These are phyloP conservation scores for Heterobasidion annosum DNA, from an alignment of 1,284 basidiomycete species.

Conservation along the genomic window DNA sequence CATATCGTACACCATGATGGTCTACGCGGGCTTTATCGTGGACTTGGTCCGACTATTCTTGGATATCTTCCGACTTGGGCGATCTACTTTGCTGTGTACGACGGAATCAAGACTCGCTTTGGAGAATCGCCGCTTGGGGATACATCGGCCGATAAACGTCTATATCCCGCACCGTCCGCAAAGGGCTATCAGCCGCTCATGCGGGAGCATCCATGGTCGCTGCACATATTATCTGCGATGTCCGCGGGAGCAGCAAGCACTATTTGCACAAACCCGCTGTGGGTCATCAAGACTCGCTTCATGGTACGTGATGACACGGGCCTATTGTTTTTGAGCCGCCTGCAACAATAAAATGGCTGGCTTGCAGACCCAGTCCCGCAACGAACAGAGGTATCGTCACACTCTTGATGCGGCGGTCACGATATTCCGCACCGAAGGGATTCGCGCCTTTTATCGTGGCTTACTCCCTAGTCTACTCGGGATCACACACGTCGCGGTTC, in stretches of 20 bases:
- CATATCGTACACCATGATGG: constrained; percentile 71
- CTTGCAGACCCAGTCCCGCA: constrained; percentile 65
- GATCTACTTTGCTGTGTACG: constrained; percentile 97
- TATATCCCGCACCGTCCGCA: constrained; percentile 74
- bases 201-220: constrained; percentile 71
- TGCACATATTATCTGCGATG: constrained; percentile 92
- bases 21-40: constrained; percentile 83
- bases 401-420: constrained; percentile 81
- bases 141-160: constrained; percentile 17
- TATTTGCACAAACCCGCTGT: constrained; percentile 85
- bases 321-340: neutral
- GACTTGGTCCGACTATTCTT: constrained; percentile 89
- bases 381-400: constrained; percentile 73
- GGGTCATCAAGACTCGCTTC: constrained; percentile 97
- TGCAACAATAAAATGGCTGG: constrained; percentile 3
- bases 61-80: constrained; percentile 97
- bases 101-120: constrained; percentile 80
- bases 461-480: constrained; percentile 84
- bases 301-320: constrained; percentile 56
- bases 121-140: constrained; percentile 51
- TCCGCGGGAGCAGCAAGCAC: constrained; percentile 86
- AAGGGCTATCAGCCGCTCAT: constrained; percentile 74
- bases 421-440: constrained; percentile 83
- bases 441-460: constrained; percentile 85
- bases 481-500: constrained; percentile 87